Percentiles rank a stretch among this genome's conserved stretches.
phyloP scores from a whole-genome alignment of 2,329 filamentous ascomycete genomes.

The Fusarium longipes region DNA sequence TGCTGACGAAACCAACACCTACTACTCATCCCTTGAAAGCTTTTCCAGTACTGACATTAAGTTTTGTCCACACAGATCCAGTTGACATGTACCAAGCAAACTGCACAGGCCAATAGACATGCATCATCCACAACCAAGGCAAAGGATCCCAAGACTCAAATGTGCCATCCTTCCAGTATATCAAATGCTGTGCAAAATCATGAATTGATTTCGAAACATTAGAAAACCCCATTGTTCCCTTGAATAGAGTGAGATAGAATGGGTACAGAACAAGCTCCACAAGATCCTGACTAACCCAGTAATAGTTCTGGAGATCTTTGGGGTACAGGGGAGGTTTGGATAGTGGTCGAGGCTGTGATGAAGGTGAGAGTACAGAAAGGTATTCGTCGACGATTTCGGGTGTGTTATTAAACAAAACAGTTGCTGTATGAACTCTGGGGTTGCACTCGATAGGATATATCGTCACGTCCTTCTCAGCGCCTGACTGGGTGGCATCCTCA shows the following conservation, averaged over 20 bases:
- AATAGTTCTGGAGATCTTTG: constrained; percentile 52
- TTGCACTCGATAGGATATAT: constrained; percentile 79
- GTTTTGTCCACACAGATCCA: constrained; percentile 67
- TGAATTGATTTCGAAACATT: constrained; percentile 43
- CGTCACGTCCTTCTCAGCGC: constrained; percentile 42
- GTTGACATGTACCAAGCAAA: constrained; percentile 60
- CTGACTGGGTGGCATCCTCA: constrained; percentile 6
- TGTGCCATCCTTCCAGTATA: constrained; percentile 65
- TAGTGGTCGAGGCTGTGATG: background rate
- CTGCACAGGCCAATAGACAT: constrained; percentile 65
- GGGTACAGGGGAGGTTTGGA: constrained; percentile 40
- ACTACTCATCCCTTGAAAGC: constrained; percentile 39
- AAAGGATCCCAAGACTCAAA: constrained; percentile 66
- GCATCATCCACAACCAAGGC: constrained; percentile 67
- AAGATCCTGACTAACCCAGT: constrained; percentile 77
- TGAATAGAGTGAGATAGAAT: constrained; percentile 50
- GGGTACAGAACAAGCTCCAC: constrained; percentile 62
- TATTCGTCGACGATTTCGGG: constrained; percentile 64
- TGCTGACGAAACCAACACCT: background rate
- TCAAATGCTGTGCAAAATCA: constrained; percentile 52
- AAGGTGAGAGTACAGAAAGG: constrained; percentile 56
- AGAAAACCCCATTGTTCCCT: constrained; percentile 33
- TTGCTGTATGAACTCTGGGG: constrained; percentile 74
- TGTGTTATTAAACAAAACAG: constrained; percentile 66
- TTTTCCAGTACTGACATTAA: constrained; percentile 73